Percentiles rank a stretch among this genome's conserved stretches.
These are phyloP conservation scores for Colletotrichum sp. DNA, from an alignment of 2,329 filamentous ascomycete species.

Conservation along the genomic window DNA sequence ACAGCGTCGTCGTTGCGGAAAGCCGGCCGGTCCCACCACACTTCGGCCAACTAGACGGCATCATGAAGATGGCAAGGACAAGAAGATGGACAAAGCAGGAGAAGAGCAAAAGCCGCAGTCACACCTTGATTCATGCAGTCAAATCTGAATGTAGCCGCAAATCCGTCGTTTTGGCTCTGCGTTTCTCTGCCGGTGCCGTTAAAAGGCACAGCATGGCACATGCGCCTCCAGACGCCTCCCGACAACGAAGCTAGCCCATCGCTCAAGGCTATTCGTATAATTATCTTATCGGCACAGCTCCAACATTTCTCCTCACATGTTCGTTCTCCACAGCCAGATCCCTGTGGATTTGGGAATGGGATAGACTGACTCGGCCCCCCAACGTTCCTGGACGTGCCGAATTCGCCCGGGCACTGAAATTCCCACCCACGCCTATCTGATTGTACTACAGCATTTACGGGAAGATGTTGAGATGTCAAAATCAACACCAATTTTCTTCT, in stretches of 20 bases:
- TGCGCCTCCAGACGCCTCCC: neutral
- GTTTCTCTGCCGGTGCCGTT: neutral
- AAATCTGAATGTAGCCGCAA: neutral
- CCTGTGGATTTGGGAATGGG: neutral
- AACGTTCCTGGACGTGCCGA: neutral
- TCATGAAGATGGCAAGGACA: neutral
- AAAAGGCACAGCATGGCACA: neutral
- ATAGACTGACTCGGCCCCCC: constrained; percentile 1
- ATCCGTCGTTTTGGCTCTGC: neutral
- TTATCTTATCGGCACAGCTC: neutral
- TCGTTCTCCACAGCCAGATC: neutral
- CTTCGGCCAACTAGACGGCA: neutral
- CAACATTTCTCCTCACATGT: neutral
- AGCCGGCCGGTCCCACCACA: neutral
- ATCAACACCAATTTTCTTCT: neutral
- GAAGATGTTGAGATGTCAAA: neutral
- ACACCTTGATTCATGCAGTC: neutral
- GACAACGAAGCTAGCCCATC: neutral
- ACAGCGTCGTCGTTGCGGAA: neutral
- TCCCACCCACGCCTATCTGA: neutral
- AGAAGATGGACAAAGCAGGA: neutral
- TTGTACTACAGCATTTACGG: neutral
- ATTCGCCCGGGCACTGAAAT: neutral
- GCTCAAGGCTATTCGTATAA: neutral
- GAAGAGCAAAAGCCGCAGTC: neutral